Conservation (phyloP, 139 green algal species). For the Picochlorum sp. region DNA sequence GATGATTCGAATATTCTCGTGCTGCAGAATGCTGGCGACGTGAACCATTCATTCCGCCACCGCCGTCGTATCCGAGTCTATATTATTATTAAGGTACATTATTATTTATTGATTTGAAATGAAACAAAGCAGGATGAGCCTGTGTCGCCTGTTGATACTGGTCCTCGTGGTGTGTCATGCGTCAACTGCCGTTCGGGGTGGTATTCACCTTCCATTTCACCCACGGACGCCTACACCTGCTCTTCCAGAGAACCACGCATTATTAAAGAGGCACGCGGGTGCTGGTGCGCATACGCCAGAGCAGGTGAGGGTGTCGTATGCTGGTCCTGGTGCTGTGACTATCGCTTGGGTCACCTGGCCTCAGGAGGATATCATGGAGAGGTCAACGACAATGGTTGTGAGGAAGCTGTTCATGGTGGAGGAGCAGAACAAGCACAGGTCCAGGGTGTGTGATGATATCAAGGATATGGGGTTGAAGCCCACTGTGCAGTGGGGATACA, state of each 20-base stretch:
- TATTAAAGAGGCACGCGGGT: neutral
- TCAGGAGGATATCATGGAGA: neutral
- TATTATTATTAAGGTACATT: neutral
- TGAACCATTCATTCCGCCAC: too few species aligned
- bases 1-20: constrained; percentile 5
- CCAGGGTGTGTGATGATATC: neutral
- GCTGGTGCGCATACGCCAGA: constrained; percentile 14
- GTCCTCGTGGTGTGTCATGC: too few species aligned
- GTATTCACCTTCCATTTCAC: neutral
- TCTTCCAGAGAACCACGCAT: constrained; percentile 2
- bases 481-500: constrained; percentile 12
- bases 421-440: neutral
- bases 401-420: neutral
- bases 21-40: too few species aligned
- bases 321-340: constrained; percentile 15
- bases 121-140: too few species aligned
- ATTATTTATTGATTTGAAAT: neutral
- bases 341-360: constrained; percentile 32
- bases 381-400: neutral
- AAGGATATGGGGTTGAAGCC: constrained; percentile 5
- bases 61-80: too few species aligned
- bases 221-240: neutral
- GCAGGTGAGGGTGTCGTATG: constrained; percentile 24
- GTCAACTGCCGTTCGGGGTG: neutral
- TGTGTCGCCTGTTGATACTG: too few species aligned